Percentiles rank a stretch among this genome's conserved stretches.
Evolutionary conservation across 495 filamentous ascomycete species (phyloP).

Genomic region (Neurospora cerealis): DNA sequence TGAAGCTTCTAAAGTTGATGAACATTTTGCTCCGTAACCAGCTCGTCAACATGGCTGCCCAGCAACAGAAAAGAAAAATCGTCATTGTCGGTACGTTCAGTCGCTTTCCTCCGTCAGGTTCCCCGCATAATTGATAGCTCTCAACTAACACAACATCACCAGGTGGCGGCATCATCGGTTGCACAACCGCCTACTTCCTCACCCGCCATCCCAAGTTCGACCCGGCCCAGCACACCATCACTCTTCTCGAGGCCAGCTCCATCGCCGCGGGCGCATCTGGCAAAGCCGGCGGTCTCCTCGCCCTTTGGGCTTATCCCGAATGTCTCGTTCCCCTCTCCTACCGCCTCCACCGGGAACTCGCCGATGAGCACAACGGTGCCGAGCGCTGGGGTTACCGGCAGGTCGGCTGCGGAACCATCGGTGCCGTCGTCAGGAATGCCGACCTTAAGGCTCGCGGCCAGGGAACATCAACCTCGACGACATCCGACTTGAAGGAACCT

Average conservation of each 20-base stretch:
- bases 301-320: conserved; percentile 83
- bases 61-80: conserved; percentile 45
- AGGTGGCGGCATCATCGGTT: conserved; percentile 95
- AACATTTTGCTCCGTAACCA: not conserved
- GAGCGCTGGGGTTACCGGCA: conserved; percentile 82
- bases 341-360: conserved; percentile 70
- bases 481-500: not conserved
- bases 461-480: conserved; percentile 9
- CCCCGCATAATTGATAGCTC: not conserved
- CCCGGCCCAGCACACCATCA: conserved; percentile 64
- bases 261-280: conserved; percentile 90
- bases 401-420: conserved; percentile 64
- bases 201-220: conserved; percentile 82
- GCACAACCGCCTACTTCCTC: conserved; percentile 86
- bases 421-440: conserved; percentile 42
- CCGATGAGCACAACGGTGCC: conserved; percentile 73
- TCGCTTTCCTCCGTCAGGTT: not conserved
- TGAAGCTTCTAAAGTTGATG: not conserved
- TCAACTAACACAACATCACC: not conserved
- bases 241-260: conserved; percentile 76
- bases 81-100: conserved; percentile 53
- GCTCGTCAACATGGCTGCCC: conserved; percentile 9
- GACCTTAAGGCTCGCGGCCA: conserved; percentile 18
- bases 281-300: conserved; percentile 88
- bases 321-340: conserved; percentile 83